Percentiles rank a stretch among this genome's conserved stretches.
phyloP scores from a whole-genome alignment of 2,329 filamentous ascomycete species.

The Ophiostoma perfectum region DNA sequence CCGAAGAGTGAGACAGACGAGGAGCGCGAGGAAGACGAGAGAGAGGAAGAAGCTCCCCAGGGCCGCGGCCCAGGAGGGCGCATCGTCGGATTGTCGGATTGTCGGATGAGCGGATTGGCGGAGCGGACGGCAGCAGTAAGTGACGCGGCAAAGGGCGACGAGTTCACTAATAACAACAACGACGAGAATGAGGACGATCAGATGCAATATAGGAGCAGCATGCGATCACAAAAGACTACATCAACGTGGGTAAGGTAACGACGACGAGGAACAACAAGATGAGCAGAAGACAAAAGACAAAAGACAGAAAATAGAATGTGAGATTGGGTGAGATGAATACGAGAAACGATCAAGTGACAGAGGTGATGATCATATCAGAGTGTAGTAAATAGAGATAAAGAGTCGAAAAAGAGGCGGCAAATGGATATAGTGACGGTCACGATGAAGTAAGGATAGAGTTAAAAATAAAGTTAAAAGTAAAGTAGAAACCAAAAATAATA shows the following conservation, averaged over 20 bases:
- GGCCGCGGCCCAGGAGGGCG: constrained; percentile 14
- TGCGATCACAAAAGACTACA: background rate
- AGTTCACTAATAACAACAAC: too few species aligned
- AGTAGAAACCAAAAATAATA: background rate
- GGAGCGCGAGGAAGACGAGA: background rate
- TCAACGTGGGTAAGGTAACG: constrained; percentile 1
- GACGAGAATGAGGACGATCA: background rate
- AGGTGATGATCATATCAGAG: background rate
- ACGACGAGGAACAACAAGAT: too few species aligned
- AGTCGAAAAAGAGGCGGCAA: background rate
- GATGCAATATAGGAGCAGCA: background rate
- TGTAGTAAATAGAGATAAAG: too few species aligned
- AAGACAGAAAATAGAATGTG: background rate
- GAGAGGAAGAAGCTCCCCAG: background rate
- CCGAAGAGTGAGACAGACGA: background rate
- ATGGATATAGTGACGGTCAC: background rate
- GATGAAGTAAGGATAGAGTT: background rate
- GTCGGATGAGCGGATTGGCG: background rate
- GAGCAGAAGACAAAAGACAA: background rate
- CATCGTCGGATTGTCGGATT: constrained; percentile 10
- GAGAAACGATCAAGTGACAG: background rate
- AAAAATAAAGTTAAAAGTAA: background rate
- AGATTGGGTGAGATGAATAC: background rate
- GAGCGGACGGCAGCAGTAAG: background rate
- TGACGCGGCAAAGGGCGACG: background rate